Evolutionary conservation across 1,139 yeast species (phyloP).

Genomic region (Taphrina communis): DNA sequence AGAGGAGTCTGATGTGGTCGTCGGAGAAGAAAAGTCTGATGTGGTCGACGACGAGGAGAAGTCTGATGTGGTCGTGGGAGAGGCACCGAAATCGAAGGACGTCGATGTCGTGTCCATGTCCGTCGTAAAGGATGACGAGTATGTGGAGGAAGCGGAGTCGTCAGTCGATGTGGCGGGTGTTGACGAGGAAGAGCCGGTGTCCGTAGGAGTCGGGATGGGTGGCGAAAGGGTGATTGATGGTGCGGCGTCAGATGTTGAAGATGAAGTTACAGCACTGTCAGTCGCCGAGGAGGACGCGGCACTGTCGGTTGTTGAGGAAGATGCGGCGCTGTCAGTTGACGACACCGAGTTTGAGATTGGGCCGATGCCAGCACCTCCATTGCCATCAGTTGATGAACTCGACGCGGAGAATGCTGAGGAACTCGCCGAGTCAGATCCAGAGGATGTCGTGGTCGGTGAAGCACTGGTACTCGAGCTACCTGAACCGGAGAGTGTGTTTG

Average conservation of each 20-base stretch:
- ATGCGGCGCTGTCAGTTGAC: not conserved
- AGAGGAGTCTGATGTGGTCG: not conserved
- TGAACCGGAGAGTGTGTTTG: not conserved
- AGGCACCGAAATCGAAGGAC: not conserved
- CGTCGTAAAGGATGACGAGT: too few species aligned
- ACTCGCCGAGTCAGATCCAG: not conserved
- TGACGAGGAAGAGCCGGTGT: not conserved
- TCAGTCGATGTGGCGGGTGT: not conserved
- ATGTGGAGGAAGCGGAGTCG: too few species aligned
- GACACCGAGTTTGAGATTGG: not conserved
- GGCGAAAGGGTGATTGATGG: not conserved
- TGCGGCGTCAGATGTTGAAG: not conserved
- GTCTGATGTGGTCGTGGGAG: not conserved
- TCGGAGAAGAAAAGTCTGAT: not conserved
- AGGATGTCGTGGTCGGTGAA: not conserved
- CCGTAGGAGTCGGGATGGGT: not conserved
- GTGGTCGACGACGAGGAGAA: not conserved
- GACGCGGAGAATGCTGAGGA: not conserved
- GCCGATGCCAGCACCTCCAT: conserved; percentile 5
- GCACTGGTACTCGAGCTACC: not conserved
- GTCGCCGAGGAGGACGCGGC: not conserved
- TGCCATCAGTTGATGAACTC: not conserved
- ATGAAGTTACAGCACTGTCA: not conserved
- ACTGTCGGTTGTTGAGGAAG: not conserved
- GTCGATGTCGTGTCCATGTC: too few species aligned